Evolutionary conservation across 257 asterid genomes (phyloP).

Genomic region (Primulina huaijiensis): DNA sequence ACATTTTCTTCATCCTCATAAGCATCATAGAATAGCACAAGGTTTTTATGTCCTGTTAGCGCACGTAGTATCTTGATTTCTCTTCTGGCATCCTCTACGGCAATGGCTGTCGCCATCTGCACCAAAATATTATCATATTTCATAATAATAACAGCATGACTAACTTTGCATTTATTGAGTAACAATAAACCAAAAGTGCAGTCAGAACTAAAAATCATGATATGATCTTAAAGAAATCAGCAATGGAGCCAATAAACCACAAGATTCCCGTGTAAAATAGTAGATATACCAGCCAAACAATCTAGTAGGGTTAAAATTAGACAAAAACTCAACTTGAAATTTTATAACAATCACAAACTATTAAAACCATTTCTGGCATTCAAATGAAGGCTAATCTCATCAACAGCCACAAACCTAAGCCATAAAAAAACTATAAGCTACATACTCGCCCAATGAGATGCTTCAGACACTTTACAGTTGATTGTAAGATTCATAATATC

Average conservation of each 20-base stretch:
- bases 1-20: conserved; percentile 66
- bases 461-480: background rate
- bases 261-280: background rate
- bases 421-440: background rate
- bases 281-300: conserved; percentile 5
- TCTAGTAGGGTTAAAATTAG: background rate
- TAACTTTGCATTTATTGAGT: conserved; percentile 3
- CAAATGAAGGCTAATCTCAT: background rate
- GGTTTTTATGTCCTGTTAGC: conserved; percentile 56
- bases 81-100: conserved; percentile 64
- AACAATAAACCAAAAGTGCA: background rate
- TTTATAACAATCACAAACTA: background rate
- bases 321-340: conserved; percentile 10
- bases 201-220: background rate
- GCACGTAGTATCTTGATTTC: conserved; percentile 66
- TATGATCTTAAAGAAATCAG: background rate
- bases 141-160: background rate
- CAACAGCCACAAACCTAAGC: background rate
- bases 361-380: background rate
- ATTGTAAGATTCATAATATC: background rate
- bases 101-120: conserved; percentile 72
- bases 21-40: conserved; percentile 62
- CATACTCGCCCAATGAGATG: background rate
- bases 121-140: conserved; percentile 14
- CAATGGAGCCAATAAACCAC: conserved; percentile 5